phyloP scores from a whole-genome alignment of 768 basidiomycete species.

The Tubosaeta sp. region DNA sequence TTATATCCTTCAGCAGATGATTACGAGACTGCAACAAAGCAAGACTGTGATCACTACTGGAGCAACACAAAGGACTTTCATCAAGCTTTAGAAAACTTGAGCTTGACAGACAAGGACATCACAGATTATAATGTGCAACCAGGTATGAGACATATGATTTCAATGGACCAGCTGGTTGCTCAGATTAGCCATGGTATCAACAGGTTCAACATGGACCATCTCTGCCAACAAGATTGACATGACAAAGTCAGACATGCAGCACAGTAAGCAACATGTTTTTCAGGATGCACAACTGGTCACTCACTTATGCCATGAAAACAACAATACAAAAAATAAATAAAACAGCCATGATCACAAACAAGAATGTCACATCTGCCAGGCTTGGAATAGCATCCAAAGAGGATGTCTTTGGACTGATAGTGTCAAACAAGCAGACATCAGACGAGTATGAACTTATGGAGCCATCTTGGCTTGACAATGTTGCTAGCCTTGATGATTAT shows the following conservation, averaged over 20 bases:
- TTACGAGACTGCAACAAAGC: not conserved
- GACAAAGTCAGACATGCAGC: not conserved
- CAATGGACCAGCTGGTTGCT: not conserved
- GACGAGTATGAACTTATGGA: too few species aligned
- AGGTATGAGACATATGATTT: too few species aligned
- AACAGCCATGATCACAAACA: too few species aligned
- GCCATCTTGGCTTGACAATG: too few species aligned
- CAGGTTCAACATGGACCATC: not conserved
- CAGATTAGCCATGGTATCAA: not conserved
- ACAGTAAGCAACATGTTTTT: not conserved
- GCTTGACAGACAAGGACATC: not conserved
- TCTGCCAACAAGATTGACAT: not conserved
- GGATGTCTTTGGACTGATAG: too few species aligned
- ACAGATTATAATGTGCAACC: not conserved
- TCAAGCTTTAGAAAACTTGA: not conserved
- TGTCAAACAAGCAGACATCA: too few species aligned
- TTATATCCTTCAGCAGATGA: not conserved
- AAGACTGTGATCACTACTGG: not conserved
- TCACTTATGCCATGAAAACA: too few species aligned
- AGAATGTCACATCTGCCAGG: too few species aligned
- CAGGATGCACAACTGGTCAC: too few species aligned
- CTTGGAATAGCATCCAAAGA: too few species aligned
- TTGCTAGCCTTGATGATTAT: too few species aligned
- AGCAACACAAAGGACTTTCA: not conserved
- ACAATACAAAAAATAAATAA: too few species aligned